Evolutionary conservation across 1,284 basidiomycete species (phyloP).

Genomic region (Ceratobasidium sp.): DNA sequence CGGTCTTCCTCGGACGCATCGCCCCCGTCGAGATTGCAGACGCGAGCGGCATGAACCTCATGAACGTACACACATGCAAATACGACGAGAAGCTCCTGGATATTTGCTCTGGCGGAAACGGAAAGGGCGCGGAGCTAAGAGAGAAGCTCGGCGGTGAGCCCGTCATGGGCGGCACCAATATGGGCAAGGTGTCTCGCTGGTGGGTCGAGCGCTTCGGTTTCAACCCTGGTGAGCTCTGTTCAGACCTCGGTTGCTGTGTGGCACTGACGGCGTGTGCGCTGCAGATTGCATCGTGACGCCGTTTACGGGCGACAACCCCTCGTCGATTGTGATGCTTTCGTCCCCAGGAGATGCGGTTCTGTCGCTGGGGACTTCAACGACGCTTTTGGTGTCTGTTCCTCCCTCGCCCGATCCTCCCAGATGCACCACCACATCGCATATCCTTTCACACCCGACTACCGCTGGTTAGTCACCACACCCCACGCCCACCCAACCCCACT

Average conservation of each 20-base stretch:
- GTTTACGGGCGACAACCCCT: constrained; percentile 93
- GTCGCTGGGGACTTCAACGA: constrained; percentile 92
- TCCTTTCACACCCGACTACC: constrained; percentile 75
- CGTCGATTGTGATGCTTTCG: constrained; percentile 82
- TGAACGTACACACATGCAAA: constrained; percentile 74
- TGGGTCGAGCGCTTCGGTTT: constrained; percentile 84
- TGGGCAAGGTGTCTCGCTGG: constrained; percentile 75
- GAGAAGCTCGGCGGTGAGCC: constrained; percentile 84
- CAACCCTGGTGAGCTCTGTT: constrained; percentile 62
- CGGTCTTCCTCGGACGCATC: constrained; percentile 74
- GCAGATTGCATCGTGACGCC: constrained; percentile 84
- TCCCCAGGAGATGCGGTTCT: constrained; percentile 87
- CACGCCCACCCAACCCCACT: neutral
- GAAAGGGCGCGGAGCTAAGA: constrained; percentile 63
- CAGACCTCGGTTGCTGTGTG: neutral
- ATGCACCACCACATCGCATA: constrained; percentile 78
- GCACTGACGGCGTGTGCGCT: neutral
- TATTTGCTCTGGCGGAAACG: constrained; percentile 64
- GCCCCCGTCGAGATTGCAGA: constrained; percentile 82
- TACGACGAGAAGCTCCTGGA: constrained; percentile 74
- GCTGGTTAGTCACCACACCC: neutral
- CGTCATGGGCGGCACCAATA: constrained; percentile 71
- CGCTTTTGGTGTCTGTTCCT: constrained; percentile 81
- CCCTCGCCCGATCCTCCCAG: constrained; percentile 67
- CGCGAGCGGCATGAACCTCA: constrained; percentile 92